Conservation (phyloP, 78 protist species). For the Polysphondylium violaceum region DNA sequence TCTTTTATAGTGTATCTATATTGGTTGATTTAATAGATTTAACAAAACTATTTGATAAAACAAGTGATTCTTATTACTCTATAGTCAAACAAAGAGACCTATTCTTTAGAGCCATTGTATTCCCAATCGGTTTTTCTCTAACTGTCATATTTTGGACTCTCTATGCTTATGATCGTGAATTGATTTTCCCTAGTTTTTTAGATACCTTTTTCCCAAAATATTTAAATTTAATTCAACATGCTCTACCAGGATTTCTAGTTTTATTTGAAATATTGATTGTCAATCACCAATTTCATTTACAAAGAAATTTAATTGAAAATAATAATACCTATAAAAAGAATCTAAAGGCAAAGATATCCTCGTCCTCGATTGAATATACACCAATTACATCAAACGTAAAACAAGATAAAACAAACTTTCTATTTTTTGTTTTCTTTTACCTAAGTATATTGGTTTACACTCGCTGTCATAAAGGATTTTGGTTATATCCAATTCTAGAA, state of each 20-base stretch:
- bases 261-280: constrained; percentile 6
- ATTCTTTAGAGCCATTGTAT: constrained; percentile 44
- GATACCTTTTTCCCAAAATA: constrained; percentile 6
- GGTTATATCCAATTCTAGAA: constrained; percentile 48
- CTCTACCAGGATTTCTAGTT: constrained; percentile 28
- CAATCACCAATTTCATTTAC: constrained; percentile 58
- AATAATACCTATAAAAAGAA: too few species aligned
- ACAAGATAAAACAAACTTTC: constrained; percentile 21
- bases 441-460: constrained; percentile 9
- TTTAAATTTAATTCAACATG: constrained; percentile 62
- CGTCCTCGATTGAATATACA: neutral
- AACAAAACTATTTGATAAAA: neutral
- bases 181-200: neutral
- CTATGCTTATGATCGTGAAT: constrained; percentile 22
- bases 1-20: constrained; percentile 2
- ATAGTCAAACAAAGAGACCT: constrained; percentile 13
- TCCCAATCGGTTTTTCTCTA: constrained; percentile 37
- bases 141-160: constrained; percentile 35
- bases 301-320: too few species aligned
- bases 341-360: neutral
- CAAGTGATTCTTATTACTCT: neutral
- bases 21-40: constrained; percentile 37
- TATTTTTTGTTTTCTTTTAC: constrained; percentile 17
- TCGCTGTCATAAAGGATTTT: neutral
- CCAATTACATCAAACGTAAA: constrained; percentile 49